Evolutionary conservation across 2,329 filamentous ascomycete genomes (phyloP), one percentile per base, ranked within the genome.

Genomic region (Paecilomyces sp.): DNA sequence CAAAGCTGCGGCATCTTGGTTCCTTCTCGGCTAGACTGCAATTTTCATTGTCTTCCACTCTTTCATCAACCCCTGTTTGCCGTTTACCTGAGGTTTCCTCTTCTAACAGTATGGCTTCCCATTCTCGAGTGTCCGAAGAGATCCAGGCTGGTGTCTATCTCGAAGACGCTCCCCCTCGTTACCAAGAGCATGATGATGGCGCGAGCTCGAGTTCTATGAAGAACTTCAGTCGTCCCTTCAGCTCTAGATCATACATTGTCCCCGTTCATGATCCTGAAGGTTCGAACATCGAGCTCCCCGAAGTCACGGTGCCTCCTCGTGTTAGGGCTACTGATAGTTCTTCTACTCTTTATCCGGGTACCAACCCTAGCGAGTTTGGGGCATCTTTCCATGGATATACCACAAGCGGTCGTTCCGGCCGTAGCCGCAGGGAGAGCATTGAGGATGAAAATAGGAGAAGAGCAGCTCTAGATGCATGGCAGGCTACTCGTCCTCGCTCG

Each of bases 181-280:
- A 5, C 41, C 41, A 9, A 1, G 41, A 22, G n/a, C 22, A 25
- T 7, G 22, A n/a, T 51, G 47, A 25, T 53, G 51, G 22, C 28
- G 22, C 51, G 18, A 30, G 22, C 22, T 25, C 55, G 6, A 54
- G 33, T 28, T 47, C 34, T 18, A 15, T 51, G 9, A 59, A 41
- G 54, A 59, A 59, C 24, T 59, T 56, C 41, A 59, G 58, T 54
- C 55, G 59, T 2, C 59, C 59, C 6, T 60, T 60, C 50, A 31
- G 28, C 12, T 53, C 51, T n/a, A 11, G 15, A 8, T 25, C 51
- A 6, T 11, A 53, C 51, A 13, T 25, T 13, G 31, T 36, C 6
- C 56, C 56, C 11, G 22, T 41, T n/a, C 47, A 58, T 47, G 55
- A 58, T 11, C 54, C 55, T n/a, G 30, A 57, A 22, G n/a, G 31